Conservation (phyloP, 805 yeast genomes). For the Clavispora phyllophila region DNA sequence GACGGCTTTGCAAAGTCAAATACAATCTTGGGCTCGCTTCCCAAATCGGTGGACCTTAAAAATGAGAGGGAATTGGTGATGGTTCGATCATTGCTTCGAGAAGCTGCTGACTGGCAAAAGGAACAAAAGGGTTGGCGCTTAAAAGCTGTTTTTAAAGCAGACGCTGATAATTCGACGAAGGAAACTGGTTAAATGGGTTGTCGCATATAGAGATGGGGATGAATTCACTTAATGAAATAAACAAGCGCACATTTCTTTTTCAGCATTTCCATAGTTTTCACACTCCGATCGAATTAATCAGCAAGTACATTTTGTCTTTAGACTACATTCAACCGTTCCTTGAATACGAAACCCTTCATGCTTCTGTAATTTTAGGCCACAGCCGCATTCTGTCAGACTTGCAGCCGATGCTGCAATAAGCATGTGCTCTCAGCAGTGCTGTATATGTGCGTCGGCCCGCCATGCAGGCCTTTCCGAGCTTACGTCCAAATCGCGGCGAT, state of each 20-base stretch:
- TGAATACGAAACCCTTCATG: too few relatives aligned
- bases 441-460: not conserved
- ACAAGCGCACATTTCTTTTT: too few relatives aligned
- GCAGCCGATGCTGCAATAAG: not conserved
- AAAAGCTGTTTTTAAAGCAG: conserved; percentile 40
- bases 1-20: conserved; percentile 45
- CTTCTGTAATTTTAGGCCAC: too few relatives aligned
- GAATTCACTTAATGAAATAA: too few relatives aligned
- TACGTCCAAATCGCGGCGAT: not conserved
- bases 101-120: conserved; percentile 66
- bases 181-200: too few relatives aligned
- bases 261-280: too few relatives aligned
- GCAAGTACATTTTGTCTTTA: too few relatives aligned
- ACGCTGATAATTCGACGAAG: not conserved
- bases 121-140: conserved; percentile 58
- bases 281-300: too few relatives aligned
- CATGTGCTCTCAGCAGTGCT: not conserved
- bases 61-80: conserved; percentile 50
- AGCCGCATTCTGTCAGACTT: not conserved
- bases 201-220: too few relatives aligned
- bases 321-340: too few relatives aligned
- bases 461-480: not conserved
- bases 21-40: conserved; percentile 39
- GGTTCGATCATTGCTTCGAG: conserved; percentile 62
- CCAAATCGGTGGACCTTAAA: conserved; percentile 10